Base-by-base conservation (phyloP, 352 stramenopile species). In the Phytophthora pinifolia region DNA sequence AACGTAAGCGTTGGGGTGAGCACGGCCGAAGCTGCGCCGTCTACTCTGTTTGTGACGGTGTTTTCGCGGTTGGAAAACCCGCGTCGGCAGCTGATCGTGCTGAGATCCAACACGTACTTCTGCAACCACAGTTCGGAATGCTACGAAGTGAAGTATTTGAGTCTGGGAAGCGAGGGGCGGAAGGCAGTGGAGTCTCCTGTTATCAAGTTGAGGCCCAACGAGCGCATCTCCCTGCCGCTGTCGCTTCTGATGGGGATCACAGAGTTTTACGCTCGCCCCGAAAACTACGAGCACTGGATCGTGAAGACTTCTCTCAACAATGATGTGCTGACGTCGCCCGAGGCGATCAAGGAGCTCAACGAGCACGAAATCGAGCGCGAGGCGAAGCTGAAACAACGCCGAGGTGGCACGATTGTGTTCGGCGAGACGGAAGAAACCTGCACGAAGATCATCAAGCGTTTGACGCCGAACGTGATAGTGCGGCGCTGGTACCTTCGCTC, bases 61-160 rank as follows among this genome's bases (percentile, higher is more conserved):
- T 80, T 81, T 53, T 91, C 75, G 27, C 77, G 83, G 1, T 52
- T 95, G 25, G 85, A 95, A 58, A 76, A 90, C 48, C 73, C 78
- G 14, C 54, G 46, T 10, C 74, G 77, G 29, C 79, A 88, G 30
- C 68, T 78, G 0, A 72, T 95, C 27, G 74, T 86, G 37, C 67
- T 95, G 27, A 82, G 88, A 65, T 92, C 85, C 22, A 93, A 90
- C 47, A 60, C 89, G 34, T 90, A 78, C 49, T 79, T 95, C 33
- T 85, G 73, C 58, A 95, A 95, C 62, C 76, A 86, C 48, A 93
- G 79, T 41, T 80, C 76, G 4, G 65, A 91, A 34, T 67, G 65
- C 22, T 91, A 90, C 49, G 72, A 90, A 22, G 62, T 93, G 27
- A 88, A 88, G 55, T 93, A 91, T 29, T 37, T 93, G 47, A 71